These are phyloP conservation scores for Trypanosoma cruzi DNA, from an alignment of 208 protist species.

Conservation along the genomic window DNA sequence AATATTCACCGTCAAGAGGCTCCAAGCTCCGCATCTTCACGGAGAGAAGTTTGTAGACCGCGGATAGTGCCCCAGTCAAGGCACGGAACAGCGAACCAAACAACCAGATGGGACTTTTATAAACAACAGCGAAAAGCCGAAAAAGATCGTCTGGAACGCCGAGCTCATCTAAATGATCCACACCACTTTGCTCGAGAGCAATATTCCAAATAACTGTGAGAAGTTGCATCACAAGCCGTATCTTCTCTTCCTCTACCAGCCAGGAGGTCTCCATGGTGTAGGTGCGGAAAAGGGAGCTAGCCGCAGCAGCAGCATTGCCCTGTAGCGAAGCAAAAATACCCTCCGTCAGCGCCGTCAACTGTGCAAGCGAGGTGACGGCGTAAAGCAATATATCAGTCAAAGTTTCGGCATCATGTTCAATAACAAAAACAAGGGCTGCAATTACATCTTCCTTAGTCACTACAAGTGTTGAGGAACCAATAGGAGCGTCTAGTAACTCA, in stretches of 20 bases:
- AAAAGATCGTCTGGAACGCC: constrained; percentile 46
- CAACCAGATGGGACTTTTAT: constrained; percentile 13
- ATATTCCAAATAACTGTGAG: constrained; percentile 62
- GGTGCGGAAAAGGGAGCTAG: constrained; percentile 8
- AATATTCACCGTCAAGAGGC: constrained; percentile 8
- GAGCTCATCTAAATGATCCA: constrained; percentile 42
- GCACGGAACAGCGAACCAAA: constrained; percentile 47
- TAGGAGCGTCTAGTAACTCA: constrained; percentile 19
- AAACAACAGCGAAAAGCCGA: constrained; percentile 34
- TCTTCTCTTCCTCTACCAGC: constrained; percentile 5
- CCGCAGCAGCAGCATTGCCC: constrained; percentile 8
- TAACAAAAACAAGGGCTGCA: constrained; percentile 26
- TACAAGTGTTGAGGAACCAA: constrained; percentile 1
- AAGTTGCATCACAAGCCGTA: constrained; percentile 24
- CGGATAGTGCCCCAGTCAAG: constrained; percentile 70
- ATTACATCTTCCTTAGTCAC: constrained; percentile 28
- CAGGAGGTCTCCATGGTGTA: constrained; percentile 5
- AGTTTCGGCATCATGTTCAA: constrained; percentile 5
- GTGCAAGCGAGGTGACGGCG: constrained; percentile 27
- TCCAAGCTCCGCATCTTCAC: constrained; percentile 53
- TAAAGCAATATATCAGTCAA: constrained; percentile 23
- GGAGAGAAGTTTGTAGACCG: constrained; percentile 65
- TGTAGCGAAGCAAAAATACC: constrained; percentile 34
- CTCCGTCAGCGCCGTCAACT: constrained; percentile 36
- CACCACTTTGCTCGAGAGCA: constrained; percentile 47